Base-by-base conservation (phyloP, 1,284 basidiomycete species). In the Phylloboletellus chloephorus region DNA sequence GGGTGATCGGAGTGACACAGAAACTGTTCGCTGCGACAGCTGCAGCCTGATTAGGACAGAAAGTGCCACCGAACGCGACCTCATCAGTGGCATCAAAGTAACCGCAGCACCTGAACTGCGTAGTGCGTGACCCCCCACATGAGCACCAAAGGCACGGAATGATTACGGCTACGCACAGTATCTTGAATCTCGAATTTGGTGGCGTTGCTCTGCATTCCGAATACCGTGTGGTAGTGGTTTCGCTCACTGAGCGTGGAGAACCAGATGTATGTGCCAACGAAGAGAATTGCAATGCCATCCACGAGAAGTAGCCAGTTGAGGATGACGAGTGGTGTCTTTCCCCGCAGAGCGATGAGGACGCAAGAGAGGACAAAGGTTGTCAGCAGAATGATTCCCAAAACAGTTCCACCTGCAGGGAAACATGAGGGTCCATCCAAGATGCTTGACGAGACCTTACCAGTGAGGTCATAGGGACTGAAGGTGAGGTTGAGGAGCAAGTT, bases 91-190 rank as follows among this genome's bases (percentile, higher is more conserved):
- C 70, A 42, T 73, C 74, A 63, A 84, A 84, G 63, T 89, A 93
- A 8, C 89, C 89, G 53, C 89, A 93, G 67, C 90, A 92, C 43
- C 66, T 60, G 54, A 88, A 72, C 84, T 88, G 45, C 31, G 26
- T 2, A 21, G 23, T 13, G 9, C 19, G 30, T 31, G 23, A 33
- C 21, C n/a, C 16, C 1, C 10, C 13, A 20, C 7, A 12, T 15
- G 8, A 19, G 26, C 23, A 37, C 36, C 1, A 8, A 24, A 3
- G 3, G 5, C 21, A 6, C 1, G 30, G 9, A 37, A 29, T 32
- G 13, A 22, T 13, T 11, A 15, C 1, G 19, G 10, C 24, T 28
- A 54, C 72, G 42, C 50, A 86, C 87, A 68, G 71, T 64, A 54
- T 93, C 79, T 64, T 94, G 90, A 24, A 93, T 62, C 13, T 65